Evolutionary conservation across 805 yeast genomes (phyloP).

Genomic region (Millerozyma acaciae): DNA sequence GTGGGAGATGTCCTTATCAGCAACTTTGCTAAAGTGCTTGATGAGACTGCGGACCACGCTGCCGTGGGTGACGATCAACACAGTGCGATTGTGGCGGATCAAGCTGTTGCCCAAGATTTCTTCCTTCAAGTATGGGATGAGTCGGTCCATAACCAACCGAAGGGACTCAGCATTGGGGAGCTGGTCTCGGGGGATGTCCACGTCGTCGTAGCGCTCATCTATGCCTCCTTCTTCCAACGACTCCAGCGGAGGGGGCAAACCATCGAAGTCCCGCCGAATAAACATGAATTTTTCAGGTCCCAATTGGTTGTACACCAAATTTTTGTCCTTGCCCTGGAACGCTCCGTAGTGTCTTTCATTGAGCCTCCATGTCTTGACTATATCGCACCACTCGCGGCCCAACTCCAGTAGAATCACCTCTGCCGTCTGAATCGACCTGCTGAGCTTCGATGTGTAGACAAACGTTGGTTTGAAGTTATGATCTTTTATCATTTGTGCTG

Average conservation of each 20-base stretch:
- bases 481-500: conserved; percentile 31
- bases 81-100: conserved; percentile 23
- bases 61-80: conserved; percentile 41
- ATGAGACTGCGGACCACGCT: conserved; percentile 39
- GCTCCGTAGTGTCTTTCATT: conserved; percentile 44
- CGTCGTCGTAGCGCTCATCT: conserved; percentile 33
- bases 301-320: conserved; percentile 30
- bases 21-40: conserved; percentile 31
- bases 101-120: conserved; percentile 25
- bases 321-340: conserved; percentile 39
- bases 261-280: conserved; percentile 35
- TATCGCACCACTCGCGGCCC: conserved; percentile 33
- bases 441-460: conserved; percentile 37
- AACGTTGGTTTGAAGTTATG: conserved; percentile 27
- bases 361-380: conserved; percentile 37
- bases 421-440: conserved; percentile 40
- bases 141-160: conserved; percentile 35
- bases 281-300: conserved; percentile 37
- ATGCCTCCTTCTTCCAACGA: conserved; percentile 23
- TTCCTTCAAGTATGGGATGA: conserved; percentile 32
- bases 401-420: conserved; percentile 31
- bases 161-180: conserved; percentile 40
- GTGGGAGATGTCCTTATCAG: conserved; percentile 35
- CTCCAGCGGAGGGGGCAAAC: conserved; percentile 27
- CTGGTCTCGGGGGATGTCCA: conserved; percentile 12